Evolutionary conservation across 2,329 filamentous ascomycete genomes (phyloP), one percentile per base, ranked within the genome.

Genomic region (Chrysosporium keratinophilum): DNA sequence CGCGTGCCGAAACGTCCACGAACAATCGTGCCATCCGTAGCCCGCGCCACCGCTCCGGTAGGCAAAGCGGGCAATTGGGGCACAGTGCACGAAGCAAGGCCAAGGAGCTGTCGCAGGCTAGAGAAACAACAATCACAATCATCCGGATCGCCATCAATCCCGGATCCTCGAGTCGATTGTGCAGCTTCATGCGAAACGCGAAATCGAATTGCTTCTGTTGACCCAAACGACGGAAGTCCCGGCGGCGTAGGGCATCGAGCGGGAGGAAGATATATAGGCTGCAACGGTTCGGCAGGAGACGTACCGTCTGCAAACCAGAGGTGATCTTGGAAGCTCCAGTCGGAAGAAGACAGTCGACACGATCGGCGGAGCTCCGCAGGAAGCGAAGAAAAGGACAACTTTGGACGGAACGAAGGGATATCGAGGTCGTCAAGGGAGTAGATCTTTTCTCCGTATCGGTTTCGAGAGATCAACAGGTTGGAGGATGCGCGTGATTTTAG

Each of bases 181-280:
- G 35, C 4, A 5, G 42, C 12, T 19, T 37, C 35, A 17, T 44
- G n/a, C n/a, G 43, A 37, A 42, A 42, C 12, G 6, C 39, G 51
- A 49, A 59, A 66, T n/a, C 55, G 56, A 11, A 71, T 58, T 10
- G 71, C 71, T 60, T 73, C 70, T 33, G 60, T 60, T 1, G 65
- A 68, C 20, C 71, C 70, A 56, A 74, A 74, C 1, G 70, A 69
- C 5, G 72, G 72, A 39, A 75, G 60, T 0, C 73, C 72, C 1
- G 71, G 70, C 17, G 73, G 72, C 2, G 73, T 75, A 2, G 68
- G 66, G 15, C 61, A 57, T 56, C 72, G 63, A 31, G 60, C 54
- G 11, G 71, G 71, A 31, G 72, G 70, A 52, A 69, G 65, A 54
- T 64, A 67, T 48, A 55, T 58, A 31, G 71, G 71, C 20, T 66